Base-by-base conservation (phyloP, 805 yeast genomes). In the Candida vartiovaarae region DNA sequence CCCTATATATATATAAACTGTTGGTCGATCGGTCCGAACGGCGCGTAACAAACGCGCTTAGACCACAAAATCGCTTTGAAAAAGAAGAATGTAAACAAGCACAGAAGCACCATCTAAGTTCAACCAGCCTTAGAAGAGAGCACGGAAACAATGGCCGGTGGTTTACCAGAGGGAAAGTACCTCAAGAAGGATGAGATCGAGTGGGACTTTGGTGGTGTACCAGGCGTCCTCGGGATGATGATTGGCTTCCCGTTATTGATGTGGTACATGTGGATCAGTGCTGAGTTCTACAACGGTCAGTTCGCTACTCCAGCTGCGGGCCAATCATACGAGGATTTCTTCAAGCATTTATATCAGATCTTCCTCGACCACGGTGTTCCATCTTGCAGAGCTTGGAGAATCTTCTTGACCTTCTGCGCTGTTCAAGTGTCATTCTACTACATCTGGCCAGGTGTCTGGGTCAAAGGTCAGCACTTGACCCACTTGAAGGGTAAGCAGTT, bases 221-320 rank as follows among this genome's bases (percentile, higher is more conserved):
- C 72, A 6, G 99, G 99, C 45, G 96, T 88, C 39, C 45, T 82
- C 23, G 91, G 90, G 6, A 91, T 93, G 98, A 78, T 91, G 81
- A 60, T 78, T 37, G 95, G 95, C 3, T 93, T 93, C 68, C 99
- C 99, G 6, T 59, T 82, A 38, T 71, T 93, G 59, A 93, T 93
- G 99, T 87, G 83, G 74, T 93, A 93, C 67, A 84, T 93, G 93
- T 91, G 96, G 95, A 80, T 91, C 43, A 75, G 88, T 56, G 91
- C 93, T 41, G 76, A 77, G 49, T 89, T 83, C 63, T 87, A 88
- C 65, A 69, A 69, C 50, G 96, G 96, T 2, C 58, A 68, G 39
- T 72, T 86, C 28, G 88, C 95, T 25, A 66, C 72, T 63, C 96
- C 96, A 3, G 59, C 62, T 0, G 71, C 61, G 4, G 79, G 68